Conservation (phyloP, 305 asterid species). For the Fraxinus greggii region DNA sequence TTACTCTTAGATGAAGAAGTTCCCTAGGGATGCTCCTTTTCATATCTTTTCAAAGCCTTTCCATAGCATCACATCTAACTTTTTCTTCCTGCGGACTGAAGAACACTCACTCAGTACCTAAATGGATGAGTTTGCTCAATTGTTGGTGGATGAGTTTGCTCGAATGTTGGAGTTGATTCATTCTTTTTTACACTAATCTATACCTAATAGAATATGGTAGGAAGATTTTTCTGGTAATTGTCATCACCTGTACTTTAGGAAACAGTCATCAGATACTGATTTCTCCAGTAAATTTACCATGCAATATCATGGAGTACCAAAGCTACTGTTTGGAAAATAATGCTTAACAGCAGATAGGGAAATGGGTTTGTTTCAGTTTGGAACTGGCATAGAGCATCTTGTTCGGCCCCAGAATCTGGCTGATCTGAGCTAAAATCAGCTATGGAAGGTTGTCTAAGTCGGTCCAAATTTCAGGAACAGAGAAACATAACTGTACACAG, state of each 20-base stretch:
- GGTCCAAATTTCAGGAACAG: background rate
- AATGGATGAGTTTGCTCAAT: background rate
- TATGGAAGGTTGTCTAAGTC: background rate
- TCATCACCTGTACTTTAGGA: background rate
- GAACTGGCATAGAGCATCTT: background rate
- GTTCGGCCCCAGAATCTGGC: background rate
- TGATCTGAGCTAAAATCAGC: background rate
- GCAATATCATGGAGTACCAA: background rate
- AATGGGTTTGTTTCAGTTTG: background rate
- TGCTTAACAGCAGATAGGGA: background rate
- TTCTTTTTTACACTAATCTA: background rate
- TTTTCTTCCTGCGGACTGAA: background rate
- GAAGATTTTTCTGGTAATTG: background rate
- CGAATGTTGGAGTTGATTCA: background rate
- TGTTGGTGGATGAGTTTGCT: background rate
- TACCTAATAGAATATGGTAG: background rate
- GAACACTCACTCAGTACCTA: background rate
- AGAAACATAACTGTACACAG: background rate
- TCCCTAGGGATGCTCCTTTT: background rate
- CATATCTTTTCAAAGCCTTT: background rate
- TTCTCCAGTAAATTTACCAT: background rate
- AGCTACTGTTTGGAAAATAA: slow-evolving; percentile 3
- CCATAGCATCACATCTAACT: background rate
- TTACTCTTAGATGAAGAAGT: background rate
- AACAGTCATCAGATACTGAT: background rate